Base-by-base conservation (phyloP, 257 asterid species). In the Gentiana straminea region DNA sequence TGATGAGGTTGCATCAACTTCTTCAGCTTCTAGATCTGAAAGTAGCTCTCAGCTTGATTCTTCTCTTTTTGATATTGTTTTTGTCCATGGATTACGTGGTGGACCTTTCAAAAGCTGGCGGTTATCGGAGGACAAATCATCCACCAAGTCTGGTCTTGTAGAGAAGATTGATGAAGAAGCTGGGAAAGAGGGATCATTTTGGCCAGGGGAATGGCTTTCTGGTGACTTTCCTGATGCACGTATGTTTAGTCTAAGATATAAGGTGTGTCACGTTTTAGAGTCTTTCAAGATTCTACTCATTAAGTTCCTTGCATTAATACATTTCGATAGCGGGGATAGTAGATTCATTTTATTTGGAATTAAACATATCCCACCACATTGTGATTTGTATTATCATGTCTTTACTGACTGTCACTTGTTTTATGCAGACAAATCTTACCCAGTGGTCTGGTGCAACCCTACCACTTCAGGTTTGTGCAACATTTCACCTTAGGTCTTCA, bases 21-120 rank as follows among this genome's bases (percentile, higher is more conserved):
- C 89, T 73, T 68, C 80, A 39, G 46, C 10, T 5, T 78, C 84
- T 60, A 80, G 79, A 35, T 62, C 80, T 33, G 69, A 64, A 63
- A 82, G 76, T 58, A 53, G 67, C 79, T 81, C 79, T 37, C 63
- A 66, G 52, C 44, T 35, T 55, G 87, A 84, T 55, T 64, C 67
- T 68, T 94, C 97, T 68, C 75, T 79, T 55, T 64, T 87, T 51
- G 98, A 91, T 77, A 66, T 92, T 68, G 94, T 92, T 67, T 92
- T 92, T 66, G 86, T 92, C 52, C 99, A 92, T 53, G 99, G 99
- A 64, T 77, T 92, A 64, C 97, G 99, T 51, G 99, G 99, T 54
- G 99, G 99, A 35, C 97, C 99, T 68, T 88, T 92, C 69, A 92
- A 92, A 75, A 88, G 94, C 12, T 92, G 99, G 99, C 84, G 99